phyloP scores from a whole-genome alignment of 768 basidiomycete species.

The Asterophora lycoperdoides region DNA sequence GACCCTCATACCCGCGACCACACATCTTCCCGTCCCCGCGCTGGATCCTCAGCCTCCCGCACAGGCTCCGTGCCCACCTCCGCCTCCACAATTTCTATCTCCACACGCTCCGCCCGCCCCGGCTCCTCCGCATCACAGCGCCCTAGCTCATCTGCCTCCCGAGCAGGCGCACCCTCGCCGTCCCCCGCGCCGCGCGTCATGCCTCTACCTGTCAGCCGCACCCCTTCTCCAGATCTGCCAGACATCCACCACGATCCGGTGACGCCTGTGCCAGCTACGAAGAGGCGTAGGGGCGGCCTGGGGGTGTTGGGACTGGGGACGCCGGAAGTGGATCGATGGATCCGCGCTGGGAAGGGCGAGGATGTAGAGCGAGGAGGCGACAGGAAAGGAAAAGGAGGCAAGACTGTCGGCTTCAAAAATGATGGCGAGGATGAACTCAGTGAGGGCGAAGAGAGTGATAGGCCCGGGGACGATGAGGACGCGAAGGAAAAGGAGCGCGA shows the following conservation, averaged over 20 bases:
- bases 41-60: conserved; percentile 11
- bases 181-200: conserved; percentile 15
- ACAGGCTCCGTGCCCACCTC: conserved; percentile 15
- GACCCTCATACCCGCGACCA: not conserved
- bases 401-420: conserved; percentile 10
- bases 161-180: conserved; percentile 17
- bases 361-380: not conserved
- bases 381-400: conserved; percentile 13
- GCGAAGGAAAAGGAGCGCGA: conserved; percentile 24
- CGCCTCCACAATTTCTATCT: conserved; percentile 4
- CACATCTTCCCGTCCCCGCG: conserved; percentile 1
- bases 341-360: conserved; percentile 36
- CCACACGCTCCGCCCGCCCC: conserved; percentile 13
- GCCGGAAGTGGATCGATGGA: conserved; percentile 52
- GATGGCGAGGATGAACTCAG: conserved; percentile 14
- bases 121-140: conserved; percentile 15
- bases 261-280: conserved; percentile 28
- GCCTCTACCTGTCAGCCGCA: conserved; percentile 26
- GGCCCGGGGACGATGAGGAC: conserved; percentile 18
- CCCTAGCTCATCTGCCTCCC: conserved; percentile 27
- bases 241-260: conserved; percentile 27
- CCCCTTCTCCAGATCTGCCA: conserved; percentile 42
- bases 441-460: conserved; percentile 20
- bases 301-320: conserved; percentile 43
- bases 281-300: conserved; percentile 18